Evolutionary conservation across 2,329 filamentous ascomycete genomes (phyloP), one percentile per base, ranked within the genome.

Genomic region (Nothophaeocryptopus gaeumannii): DNA sequence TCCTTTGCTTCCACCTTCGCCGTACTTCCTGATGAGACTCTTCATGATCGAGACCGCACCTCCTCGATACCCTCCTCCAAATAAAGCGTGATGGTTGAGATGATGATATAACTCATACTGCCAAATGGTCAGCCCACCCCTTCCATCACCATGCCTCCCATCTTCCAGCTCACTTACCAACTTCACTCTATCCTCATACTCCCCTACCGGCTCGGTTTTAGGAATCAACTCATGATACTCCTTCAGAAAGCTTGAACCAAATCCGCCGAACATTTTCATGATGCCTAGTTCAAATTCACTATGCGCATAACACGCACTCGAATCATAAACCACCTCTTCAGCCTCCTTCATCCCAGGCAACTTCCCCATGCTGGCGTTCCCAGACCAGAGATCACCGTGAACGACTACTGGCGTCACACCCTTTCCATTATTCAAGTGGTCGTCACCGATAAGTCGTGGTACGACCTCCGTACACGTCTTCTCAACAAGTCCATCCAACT

Each of bases 201-300:
- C 91, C 9, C 79, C 82, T 9, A 76, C 78, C 0, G 91, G 91
- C 66, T 95, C 88, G 8, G 86, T 84, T 72, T 86, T 95, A 0
- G 86, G 86, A 39, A 91, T 83, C 16, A 89, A 64, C 34, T 74
- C 68, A 66, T 88, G 81, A 67, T 96, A 97, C 65, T 93, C 88
- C 30, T 78, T 78, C 76, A 87, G 83, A 62, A 96, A 95, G 1
- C 64, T 68, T 0, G 68, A 62, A 0, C 83, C 83, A 69, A 95
- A 96, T 0, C 92, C 92, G 0, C 91, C 91, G 77, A 96, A 97
- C 90, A 96, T 95, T 44, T 80, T 81, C 90, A 96, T 96, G 58
- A 95, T 96, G 0, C 92, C 92, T 45, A 95, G 73, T 59, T 96
- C 92, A 68, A 85, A 96, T 73, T 97, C 92, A 1, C 79, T 86